Percentiles rank a stretch among this genome's conserved stretches.
phyloP scores from a whole-genome alignment of 2,329 filamentous ascomycete species.

The Exserohilum turcica region DNA sequence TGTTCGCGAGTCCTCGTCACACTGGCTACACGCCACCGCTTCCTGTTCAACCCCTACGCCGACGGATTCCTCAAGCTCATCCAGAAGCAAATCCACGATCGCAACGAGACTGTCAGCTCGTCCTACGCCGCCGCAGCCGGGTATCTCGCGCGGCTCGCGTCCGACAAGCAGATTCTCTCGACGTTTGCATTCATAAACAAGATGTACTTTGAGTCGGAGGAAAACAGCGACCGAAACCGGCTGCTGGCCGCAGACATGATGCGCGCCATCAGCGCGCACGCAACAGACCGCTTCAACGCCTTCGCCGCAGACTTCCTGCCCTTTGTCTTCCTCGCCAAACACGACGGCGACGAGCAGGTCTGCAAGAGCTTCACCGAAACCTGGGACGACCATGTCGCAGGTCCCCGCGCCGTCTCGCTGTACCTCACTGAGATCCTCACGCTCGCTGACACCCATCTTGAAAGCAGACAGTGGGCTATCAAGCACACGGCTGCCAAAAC shows the following conservation, averaged over 20 bases:
- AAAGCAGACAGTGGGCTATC: slow-evolving; percentile 84
- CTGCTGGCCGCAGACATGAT: slow-evolving; percentile 83
- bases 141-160: slow-evolving; percentile 74
- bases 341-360: slow-evolving; percentile 82
- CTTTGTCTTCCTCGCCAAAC: slow-evolving; percentile 84
- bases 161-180: slow-evolving; percentile 62
- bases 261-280: slow-evolving; percentile 80
- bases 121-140: slow-evolving; percentile 86
- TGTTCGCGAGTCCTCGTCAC: slow-evolving; percentile 84
- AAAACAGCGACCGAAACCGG: slow-evolving; percentile 72
- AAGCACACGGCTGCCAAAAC: slow-evolving; percentile 87
- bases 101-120: slow-evolving; percentile 90
- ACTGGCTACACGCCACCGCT: slow-evolving; percentile 77
- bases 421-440: slow-evolving; percentile 82
- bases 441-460: slow-evolving; percentile 70
- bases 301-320: slow-evolving; percentile 78
- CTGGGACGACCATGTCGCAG: slow-evolving; percentile 90
- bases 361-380: slow-evolving; percentile 79
- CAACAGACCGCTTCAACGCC: slow-evolving; percentile 83
- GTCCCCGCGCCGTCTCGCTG: slow-evolving; percentile 77
- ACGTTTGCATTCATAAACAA: slow-evolving; percentile 63
- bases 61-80: slow-evolving; percentile 77
- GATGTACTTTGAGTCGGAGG: slow-evolving; percentile 81
- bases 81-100: slow-evolving; percentile 82
- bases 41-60: slow-evolving; percentile 75